Evolutionary conservation across 1,284 basidiomycete genomes (phyloP), one percentile per base, ranked within the genome.

Genomic region (Ceratobasidium sp.): DNA sequence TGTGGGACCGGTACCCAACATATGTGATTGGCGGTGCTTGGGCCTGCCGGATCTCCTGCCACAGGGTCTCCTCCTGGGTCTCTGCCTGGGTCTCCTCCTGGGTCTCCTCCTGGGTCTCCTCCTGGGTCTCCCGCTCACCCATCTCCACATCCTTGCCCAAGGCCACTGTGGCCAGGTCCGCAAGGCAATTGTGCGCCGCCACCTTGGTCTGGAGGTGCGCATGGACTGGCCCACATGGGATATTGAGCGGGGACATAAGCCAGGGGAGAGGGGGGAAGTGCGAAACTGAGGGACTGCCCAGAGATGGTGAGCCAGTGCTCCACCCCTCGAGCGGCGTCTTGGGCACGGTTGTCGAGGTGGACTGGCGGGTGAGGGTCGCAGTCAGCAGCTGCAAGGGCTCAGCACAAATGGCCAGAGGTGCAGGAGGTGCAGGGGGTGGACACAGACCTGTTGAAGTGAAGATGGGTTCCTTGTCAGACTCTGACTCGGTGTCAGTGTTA

Each of bases 221-320:
- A 23, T 59, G 56, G 56, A 38, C 56, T 38, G 56, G 56, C n/a
- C 33, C 36, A 21, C 36, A 36, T 12, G 56, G 56, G 4, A 36
- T 0, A 14, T 23, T 23, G 25, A 38, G 4, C 8, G 36, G 36
- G 8, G 8, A 1, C 3, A 38, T 38, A 11, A 38, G 36, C 36
- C 9, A 8, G 49, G 49, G 49, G n/a, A 51, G 49, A 23, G 49
- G 21, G 6, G 49, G 12, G 49, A 51, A 51, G 11, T 23, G 23
- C 3, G 25, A 51, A 23, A 25, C 12, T 11, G 49, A 12, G 6
- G 30, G 30, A 1, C 49, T 11, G 8, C 21, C 21, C 1, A 25
- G 25, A 6, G 11, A 25, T 7, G 49, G 25, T 3, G 21, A 23
- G 12, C 21, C 12, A 8, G n/a, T n/a, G 12, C 4, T n/a, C 25